Conservation (phyloP, 305 asterid genomes). For the Fraxinus sp. region DNA sequence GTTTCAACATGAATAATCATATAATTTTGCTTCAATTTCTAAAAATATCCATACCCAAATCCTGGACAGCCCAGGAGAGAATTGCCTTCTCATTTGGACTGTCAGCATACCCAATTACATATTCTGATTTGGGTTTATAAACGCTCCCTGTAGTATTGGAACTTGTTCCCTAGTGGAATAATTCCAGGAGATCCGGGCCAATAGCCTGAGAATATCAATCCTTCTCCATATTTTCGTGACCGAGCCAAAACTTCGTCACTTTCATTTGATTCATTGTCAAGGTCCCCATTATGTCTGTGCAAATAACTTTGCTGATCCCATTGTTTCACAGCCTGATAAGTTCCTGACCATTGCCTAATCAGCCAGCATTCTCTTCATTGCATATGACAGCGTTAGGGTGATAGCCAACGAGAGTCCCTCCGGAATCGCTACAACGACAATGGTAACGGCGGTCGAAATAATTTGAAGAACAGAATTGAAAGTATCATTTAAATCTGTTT, state of each 20-base stretch:
- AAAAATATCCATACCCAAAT: slow-evolving; percentile 37
- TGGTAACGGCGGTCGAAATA: slow-evolving; percentile 47
- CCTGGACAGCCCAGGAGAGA: slow-evolving; percentile 45
- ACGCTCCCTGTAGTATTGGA: slow-evolving; percentile 44
- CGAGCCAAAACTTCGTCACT: slow-evolving; percentile 43
- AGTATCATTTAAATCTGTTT: slow-evolving; percentile 37
- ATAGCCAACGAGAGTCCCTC: slow-evolving; percentile 69
- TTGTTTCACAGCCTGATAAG: slow-evolving; percentile 58
- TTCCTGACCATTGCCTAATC: slow-evolving; percentile 69
- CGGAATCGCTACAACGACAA: slow-evolving; percentile 63
- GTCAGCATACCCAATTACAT: slow-evolving; percentile 31
- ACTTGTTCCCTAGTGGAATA: slow-evolving; percentile 38
- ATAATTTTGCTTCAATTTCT: slow-evolving; percentile 32
- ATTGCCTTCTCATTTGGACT: slow-evolving; percentile 49
- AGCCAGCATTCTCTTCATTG: slow-evolving; percentile 62
- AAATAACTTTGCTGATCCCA: slow-evolving; percentile 61
- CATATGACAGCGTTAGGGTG: slow-evolving; percentile 57
- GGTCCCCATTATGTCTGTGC: slow-evolving; percentile 59
- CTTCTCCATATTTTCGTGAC: slow-evolving; percentile 27
- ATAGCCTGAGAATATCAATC: slow-evolving; percentile 21
- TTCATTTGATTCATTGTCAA: slow-evolving; percentile 49
- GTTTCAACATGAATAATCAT: slow-evolving; percentile 38
- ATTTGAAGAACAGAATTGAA: slow-evolving; percentile 47
- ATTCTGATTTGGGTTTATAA: slow-evolving; percentile 36
- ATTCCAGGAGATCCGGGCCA: slow-evolving; percentile 22